These are phyloP conservation scores for Colletotrichum melonis DNA, from an alignment of 2,329 filamentous ascomycete genomes.

Conservation along the genomic window DNA sequence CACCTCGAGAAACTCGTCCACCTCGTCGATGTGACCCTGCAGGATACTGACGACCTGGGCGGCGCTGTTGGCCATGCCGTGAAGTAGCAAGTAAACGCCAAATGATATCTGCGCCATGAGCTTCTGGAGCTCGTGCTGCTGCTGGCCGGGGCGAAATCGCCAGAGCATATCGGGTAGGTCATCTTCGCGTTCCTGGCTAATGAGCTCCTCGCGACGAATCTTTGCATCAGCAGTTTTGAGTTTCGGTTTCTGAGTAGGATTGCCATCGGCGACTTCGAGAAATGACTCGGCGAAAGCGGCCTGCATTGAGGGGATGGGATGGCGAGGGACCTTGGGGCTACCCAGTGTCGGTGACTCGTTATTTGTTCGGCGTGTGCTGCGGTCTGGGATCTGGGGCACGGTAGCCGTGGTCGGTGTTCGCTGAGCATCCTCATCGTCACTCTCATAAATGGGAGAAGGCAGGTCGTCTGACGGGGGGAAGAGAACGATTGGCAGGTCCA, in stretches of 20 bases:
- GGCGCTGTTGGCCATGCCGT: constrained; percentile 88
- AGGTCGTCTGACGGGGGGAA: constrained; percentile 29
- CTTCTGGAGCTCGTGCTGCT: constrained; percentile 89
- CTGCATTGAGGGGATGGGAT: constrained; percentile 83
- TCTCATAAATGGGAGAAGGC: constrained; percentile 20
- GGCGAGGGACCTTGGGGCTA: constrained; percentile 52
- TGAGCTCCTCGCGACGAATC: constrained; percentile 72
- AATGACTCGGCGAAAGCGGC: constrained; percentile 86
- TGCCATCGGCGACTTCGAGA: constrained; percentile 72
- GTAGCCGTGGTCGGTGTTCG: constrained; percentile 32
- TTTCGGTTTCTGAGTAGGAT: constrained; percentile 61
- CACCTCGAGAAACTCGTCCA: constrained; percentile 90
- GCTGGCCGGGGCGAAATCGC: constrained; percentile 80
- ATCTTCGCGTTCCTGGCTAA: constrained; percentile 76
- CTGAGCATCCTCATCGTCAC: constrained; percentile 33
- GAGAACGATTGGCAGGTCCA: constrained; percentile 35
- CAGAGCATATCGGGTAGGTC: constrained; percentile 79
- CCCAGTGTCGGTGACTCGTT: constrained; percentile 26
- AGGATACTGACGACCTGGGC: constrained; percentile 89
- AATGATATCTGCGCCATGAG: constrained; percentile 93
- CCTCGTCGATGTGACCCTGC: constrained; percentile 91
- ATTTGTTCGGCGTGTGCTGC: constrained; percentile 24
- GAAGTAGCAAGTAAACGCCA: constrained; percentile 87
- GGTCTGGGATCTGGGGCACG: constrained; percentile 30
- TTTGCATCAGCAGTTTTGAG: constrained; percentile 67